A percentile compares a stretch with the other conserved stretches of the same genome.
These are phyloP conservation scores for Solanum pinnatisectum DNA, from an alignment of 257 asterid species.

Conservation along the genomic window DNA sequence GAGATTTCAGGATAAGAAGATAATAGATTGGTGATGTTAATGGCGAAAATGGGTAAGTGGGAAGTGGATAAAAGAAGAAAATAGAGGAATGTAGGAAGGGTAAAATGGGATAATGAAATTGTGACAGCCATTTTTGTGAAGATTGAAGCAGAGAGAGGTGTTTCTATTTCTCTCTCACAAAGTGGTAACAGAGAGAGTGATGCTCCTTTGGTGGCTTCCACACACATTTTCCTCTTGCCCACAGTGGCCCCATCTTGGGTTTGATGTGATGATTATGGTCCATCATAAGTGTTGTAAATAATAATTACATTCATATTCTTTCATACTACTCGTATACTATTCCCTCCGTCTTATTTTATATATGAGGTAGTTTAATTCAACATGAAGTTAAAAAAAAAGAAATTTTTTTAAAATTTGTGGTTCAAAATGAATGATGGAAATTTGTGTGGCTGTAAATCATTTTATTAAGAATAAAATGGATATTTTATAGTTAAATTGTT, in stretches of 20 bases:
- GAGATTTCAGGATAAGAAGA: constrained; percentile 50
- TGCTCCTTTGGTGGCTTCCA: not conserved
- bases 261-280: constrained; percentile 4
- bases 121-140: constrained; percentile 39
- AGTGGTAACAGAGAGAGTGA: constrained; percentile 1
- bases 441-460: no score
- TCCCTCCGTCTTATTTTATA: no score
- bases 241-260: not conserved
- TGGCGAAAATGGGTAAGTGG: constrained; percentile 22
- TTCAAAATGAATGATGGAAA: no score
- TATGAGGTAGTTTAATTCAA: no score
- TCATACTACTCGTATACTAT: no score
- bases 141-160: constrained; percentile 5
- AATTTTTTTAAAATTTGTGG: no score
- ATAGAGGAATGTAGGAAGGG: constrained; percentile 41
- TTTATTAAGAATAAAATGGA: no score
- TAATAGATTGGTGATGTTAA: constrained; percentile 47
- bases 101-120: constrained; percentile 31
- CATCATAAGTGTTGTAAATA: not conserved
- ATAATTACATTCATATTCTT: not conserved
- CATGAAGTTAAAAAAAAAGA: no score
- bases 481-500: no score
- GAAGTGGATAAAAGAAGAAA: constrained; percentile 32
- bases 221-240: not conserved
- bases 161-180: not conserved